Evolutionary conservation across 257 asterid genomes (phyloP).

Genomic region (Nemophila menziesii): DNA sequence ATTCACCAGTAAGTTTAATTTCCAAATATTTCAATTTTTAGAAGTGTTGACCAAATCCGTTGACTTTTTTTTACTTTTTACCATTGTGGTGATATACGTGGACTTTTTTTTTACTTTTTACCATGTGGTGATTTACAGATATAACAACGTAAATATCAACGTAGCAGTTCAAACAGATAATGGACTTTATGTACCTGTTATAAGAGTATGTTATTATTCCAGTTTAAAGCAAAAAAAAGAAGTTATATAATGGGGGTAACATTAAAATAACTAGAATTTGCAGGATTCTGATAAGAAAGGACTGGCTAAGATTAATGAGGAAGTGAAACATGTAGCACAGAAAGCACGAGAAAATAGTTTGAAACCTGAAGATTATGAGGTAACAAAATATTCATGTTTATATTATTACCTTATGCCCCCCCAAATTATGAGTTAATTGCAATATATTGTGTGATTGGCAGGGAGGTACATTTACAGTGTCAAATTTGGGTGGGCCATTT

Average conservation of each 20-base stretch:
- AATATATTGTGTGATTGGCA: slow-evolving; percentile 16
- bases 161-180: slow-evolving; percentile 98
- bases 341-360: slow-evolving; percentile 81
- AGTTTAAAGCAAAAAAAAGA: not conserved
- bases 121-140: slow-evolving; percentile 38
- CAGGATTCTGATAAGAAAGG: slow-evolving; percentile 99
- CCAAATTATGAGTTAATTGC: no score
- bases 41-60: not conserved
- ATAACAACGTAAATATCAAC: slow-evolving; percentile 64
- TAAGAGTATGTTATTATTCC: slow-evolving; percentile 39
- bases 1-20: slow-evolving; percentile 82
- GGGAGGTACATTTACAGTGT: slow-evolving; percentile 96
- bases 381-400: no score
- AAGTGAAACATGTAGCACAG: slow-evolving; percentile 72
- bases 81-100: no score
- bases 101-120: not conserved
- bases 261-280: slow-evolving; percentile 12
- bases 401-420: not conserved
- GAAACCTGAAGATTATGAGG: slow-evolving; percentile 96
- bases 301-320: slow-evolving; percentile 64
- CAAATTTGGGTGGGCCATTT: slow-evolving; percentile 92
- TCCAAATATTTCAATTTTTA: not conserved
- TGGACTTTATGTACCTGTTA: slow-evolving; percentile 77
- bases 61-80: no score
- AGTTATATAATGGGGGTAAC: slow-evolving; percentile 1